A percentile compares a stretch with the other conserved stretches of the same genome.
These are phyloP conservation scores for Beauveria pseudobassiana DNA, from an alignment of 2,329 filamentous ascomycete genomes.

Conservation along the genomic window DNA sequence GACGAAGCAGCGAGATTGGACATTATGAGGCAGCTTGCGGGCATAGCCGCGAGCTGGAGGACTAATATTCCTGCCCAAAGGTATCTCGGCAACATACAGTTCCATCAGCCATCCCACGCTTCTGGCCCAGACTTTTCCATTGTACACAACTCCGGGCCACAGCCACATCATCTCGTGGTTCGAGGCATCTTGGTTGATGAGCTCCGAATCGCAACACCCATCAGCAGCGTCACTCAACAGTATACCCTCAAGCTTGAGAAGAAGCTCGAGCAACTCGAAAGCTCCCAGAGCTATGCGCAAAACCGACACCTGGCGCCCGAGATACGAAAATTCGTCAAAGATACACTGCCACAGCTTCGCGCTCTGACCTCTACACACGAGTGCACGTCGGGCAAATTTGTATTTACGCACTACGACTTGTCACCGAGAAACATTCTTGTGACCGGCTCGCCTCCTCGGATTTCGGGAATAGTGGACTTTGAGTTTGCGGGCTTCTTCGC, in stretches of 20 bases:
- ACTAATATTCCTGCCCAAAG: conserved; percentile 13
- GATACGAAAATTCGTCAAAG: not conserved
- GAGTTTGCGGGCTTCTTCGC: conserved; percentile 20
- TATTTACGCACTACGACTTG: conserved; percentile 19
- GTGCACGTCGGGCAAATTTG: not conserved
- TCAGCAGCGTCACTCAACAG: conserved; percentile 11
- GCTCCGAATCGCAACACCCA: conserved; percentile 11
- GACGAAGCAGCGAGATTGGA: conserved; percentile 6
- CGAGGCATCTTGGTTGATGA: conserved; percentile 11
- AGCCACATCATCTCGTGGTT: not conserved
- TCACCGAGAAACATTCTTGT: conserved; percentile 19
- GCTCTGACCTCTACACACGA: not conserved
- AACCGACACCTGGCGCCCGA: conserved; percentile 4
- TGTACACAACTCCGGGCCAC: not conserved
- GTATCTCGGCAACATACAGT: conserved; percentile 14
- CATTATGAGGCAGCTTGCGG: conserved; percentile 15
- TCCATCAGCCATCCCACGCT: not conserved
- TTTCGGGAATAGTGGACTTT: conserved; percentile 19
- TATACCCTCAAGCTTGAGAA: conserved; percentile 11
- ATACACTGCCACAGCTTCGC: conserved; percentile 12
- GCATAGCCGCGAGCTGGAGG: conserved; percentile 15
- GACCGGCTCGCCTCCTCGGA: conserved; percentile 7
- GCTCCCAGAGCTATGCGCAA: not conserved
- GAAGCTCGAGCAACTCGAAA: conserved; percentile 12
- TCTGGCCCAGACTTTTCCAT: not conserved